Evolutionary conservation across 2,329 filamentous ascomycete genomes (phyloP).

Genomic region (Aschersonia sp.): DNA sequence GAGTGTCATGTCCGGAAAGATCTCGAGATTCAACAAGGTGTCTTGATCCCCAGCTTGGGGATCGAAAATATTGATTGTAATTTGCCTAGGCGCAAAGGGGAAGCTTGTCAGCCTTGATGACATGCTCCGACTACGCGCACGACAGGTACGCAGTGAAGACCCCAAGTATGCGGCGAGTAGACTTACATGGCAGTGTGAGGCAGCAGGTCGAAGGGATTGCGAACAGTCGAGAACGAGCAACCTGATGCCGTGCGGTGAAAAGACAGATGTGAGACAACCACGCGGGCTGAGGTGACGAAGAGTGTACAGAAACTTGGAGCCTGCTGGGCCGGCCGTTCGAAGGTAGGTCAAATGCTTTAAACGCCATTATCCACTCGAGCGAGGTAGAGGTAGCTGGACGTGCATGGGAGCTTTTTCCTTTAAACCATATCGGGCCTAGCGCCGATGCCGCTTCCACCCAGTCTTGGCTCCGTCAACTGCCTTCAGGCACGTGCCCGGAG

Average conservation of each 20-base stretch:
- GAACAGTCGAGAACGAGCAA: not conserved
- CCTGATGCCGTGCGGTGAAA: not conserved
- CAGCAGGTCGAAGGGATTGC: not conserved
- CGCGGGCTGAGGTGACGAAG: not conserved
- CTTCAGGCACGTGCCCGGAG: too few relatives aligned
- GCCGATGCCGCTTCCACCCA: too few relatives aligned
- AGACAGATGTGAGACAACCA: not conserved
- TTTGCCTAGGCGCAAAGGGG: conserved; percentile 45
- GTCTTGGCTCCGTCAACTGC: too few relatives aligned
- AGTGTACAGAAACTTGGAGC: too few relatives aligned
- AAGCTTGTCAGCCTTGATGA: conserved; percentile 1
- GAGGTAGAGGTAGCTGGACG: too few relatives aligned
- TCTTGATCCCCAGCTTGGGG: conserved; percentile 52
- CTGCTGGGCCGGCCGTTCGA: too few relatives aligned
- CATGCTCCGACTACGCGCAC: not conserved
- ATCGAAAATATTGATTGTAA: conserved; percentile 74
- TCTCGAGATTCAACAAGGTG: conserved; percentile 68
- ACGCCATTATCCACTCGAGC: too few relatives aligned
- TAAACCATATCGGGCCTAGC: too few relatives aligned
- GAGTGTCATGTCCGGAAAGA: conserved; percentile 70
- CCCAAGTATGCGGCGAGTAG: too few relatives aligned
- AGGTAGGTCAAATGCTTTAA: too few relatives aligned
- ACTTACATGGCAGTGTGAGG: not conserved
- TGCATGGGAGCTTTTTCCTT: too few relatives aligned
- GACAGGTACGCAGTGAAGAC: too few relatives aligned